These are phyloP conservation scores for Myxozyma melibiosi DNA, from an alignment of 805 yeast genomes.

Conservation along the genomic window DNA sequence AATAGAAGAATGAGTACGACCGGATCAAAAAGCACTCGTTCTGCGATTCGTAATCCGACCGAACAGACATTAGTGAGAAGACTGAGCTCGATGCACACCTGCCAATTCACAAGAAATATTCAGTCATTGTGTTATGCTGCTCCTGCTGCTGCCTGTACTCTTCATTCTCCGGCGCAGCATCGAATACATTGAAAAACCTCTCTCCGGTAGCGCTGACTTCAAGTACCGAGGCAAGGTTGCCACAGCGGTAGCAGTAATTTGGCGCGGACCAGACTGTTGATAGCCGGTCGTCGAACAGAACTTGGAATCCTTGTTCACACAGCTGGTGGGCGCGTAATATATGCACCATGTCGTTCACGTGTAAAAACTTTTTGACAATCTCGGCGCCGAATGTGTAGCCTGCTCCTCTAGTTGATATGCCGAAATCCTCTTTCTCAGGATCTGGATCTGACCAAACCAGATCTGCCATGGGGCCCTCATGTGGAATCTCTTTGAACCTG, in stretches of 20 bases:
- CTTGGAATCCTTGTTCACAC: conserved; percentile 94
- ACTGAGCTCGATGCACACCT: no score
- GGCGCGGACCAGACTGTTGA: conserved; percentile 99
- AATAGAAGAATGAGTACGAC: no score
- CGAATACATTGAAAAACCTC: conserved; percentile 85
- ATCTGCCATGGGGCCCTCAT: conserved; percentile 99
- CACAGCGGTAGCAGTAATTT: conserved; percentile 95
- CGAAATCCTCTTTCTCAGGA: conserved; percentile 73
- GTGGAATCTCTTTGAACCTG: conserved; percentile 92
- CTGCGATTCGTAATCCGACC: no score
- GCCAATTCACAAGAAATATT: conserved; percentile 32
- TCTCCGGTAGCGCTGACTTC: conserved; percentile 75
- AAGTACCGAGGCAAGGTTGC: conserved; percentile 95
- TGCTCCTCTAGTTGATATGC: conserved; percentile 93
- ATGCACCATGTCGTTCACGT: conserved; percentile 74
- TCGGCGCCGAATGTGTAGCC: conserved; percentile 95
- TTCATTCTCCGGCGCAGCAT: conserved; percentile 93
- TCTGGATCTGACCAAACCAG: conserved; percentile 99
- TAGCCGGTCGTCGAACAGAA: conserved; percentile 85
- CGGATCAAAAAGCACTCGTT: no score
- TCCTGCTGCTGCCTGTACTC: conserved; percentile 43
- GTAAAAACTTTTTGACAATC: conserved; percentile 83
- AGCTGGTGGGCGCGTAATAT: conserved; percentile 93
- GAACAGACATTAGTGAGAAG: background rate
- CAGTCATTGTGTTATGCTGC: conserved; percentile 25